A percentile compares a stretch with the other conserved stretches of the same genome.
These are phyloP conservation scores for Acidiella bohemica DNA, from an alignment of 495 filamentous ascomycete genomes.

Conservation along the genomic window DNA sequence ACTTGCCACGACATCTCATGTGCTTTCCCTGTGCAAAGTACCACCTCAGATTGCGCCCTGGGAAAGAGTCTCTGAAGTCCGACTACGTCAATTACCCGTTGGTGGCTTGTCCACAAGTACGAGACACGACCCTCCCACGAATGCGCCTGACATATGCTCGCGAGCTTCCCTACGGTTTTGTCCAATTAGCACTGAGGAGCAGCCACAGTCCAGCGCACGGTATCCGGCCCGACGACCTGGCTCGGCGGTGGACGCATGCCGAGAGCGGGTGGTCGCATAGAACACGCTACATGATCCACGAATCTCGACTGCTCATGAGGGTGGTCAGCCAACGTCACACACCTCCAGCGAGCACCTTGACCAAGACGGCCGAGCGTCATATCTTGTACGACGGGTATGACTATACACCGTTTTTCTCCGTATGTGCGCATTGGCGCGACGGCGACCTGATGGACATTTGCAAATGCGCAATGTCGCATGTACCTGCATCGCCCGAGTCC, in stretches of 20 bases:
- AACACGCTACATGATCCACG: slow-evolving; percentile 37
- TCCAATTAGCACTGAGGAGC: slow-evolving; percentile 38
- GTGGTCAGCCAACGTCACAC: slow-evolving; percentile 37
- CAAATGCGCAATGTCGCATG: slow-evolving; percentile 46
- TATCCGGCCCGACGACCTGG: slow-evolving; percentile 30
- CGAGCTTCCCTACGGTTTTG: slow-evolving; percentile 39
- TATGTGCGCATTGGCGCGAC: slow-evolving; percentile 46
- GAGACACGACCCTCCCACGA: slow-evolving; percentile 32
- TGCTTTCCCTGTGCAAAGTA: slow-evolving; percentile 43
- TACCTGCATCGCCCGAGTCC: slow-evolving; percentile 34
- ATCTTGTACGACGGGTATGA: slow-evolving; percentile 45
- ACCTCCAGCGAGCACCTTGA: slow-evolving; percentile 25
- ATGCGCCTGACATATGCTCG: slow-evolving; percentile 41
- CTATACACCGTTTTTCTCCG: slow-evolving; percentile 46
- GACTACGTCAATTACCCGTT: slow-evolving; percentile 38
- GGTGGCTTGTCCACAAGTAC: slow-evolving; percentile 37
- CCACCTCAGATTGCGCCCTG: slow-evolving; percentile 37
- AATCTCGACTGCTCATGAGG: slow-evolving; percentile 40
- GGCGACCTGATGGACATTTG: slow-evolving; percentile 43
- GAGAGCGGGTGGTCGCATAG: slow-evolving; percentile 35
- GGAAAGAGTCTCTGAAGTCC: slow-evolving; percentile 37
- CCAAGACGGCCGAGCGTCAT: slow-evolving; percentile 34
- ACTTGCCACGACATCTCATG: slow-evolving; percentile 39
- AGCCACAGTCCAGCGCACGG: slow-evolving; percentile 35
- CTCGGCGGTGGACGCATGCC: slow-evolving; percentile 37